Percentiles rank a stretch among this genome's conserved stretches.
phyloP scores from a whole-genome alignment of 805 yeast genomes.

The Suhomyces sp. region DNA sequence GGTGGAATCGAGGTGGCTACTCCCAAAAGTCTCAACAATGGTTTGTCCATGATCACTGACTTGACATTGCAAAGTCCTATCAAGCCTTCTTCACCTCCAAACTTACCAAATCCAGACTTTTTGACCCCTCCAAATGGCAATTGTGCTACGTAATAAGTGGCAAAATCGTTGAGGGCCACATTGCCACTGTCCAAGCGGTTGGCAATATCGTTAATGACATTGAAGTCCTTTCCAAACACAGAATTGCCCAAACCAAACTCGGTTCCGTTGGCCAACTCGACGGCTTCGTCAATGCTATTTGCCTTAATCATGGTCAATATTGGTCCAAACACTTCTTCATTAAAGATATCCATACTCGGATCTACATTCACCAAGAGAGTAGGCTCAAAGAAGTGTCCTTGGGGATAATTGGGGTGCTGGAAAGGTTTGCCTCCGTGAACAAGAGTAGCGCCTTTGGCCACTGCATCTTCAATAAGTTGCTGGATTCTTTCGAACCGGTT shows the following conservation, averaged over 20 bases:
- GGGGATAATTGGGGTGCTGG: constrained; percentile 89
- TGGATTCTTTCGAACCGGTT: constrained; percentile 70
- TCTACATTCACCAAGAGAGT: constrained; percentile 83
- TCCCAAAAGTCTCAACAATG: constrained; percentile 52
- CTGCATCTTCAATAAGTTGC: constrained; percentile 67
- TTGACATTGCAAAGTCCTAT: constrained; percentile 86
- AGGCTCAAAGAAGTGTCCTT: constrained; percentile 91
- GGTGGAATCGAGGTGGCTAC: constrained; percentile 82
- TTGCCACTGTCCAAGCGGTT: constrained; percentile 74
- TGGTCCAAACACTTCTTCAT: constrained; percentile 94
- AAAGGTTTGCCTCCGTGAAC: constrained; percentile 78
- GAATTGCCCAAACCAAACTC: constrained; percentile 91
- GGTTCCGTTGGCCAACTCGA: constrained; percentile 76
- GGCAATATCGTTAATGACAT: constrained; percentile 60
- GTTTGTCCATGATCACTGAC: constrained; percentile 80
- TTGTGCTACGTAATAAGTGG: constrained; percentile 93
- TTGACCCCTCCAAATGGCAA: constrained; percentile 94
- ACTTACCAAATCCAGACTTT: constrained; percentile 95
- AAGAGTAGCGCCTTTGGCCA: constrained; percentile 73
- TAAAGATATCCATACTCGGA: constrained; percentile 70
- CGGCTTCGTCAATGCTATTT: constrained; percentile 58
- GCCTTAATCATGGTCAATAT: constrained; percentile 79
- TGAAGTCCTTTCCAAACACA: constrained; percentile 68
- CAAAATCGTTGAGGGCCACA: constrained; percentile 96
- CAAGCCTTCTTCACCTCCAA: constrained; percentile 97